A percentile compares a stretch with the other conserved stretches of the same genome.
These are phyloP conservation scores for Hibiscus trionum DNA, from an alignment of 345 rosid species.

Conservation along the genomic window DNA sequence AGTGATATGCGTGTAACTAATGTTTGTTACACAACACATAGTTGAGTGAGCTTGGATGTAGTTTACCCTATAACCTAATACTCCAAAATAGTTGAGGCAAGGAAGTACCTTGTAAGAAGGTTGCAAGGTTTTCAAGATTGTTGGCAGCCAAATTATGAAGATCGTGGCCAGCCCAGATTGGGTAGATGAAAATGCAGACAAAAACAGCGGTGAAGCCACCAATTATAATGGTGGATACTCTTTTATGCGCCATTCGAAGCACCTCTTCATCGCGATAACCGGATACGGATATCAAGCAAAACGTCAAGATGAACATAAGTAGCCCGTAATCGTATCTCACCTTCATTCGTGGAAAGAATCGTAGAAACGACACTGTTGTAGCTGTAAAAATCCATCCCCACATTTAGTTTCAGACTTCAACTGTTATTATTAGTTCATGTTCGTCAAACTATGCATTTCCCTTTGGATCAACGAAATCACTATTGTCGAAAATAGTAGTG, in stretches of 20 bases:
- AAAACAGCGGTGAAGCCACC: slow-evolving; percentile 44
- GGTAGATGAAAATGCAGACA: slow-evolving; percentile 44
- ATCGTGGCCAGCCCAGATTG: slow-evolving; percentile 69
- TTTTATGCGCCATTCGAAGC: slow-evolving; percentile 39
- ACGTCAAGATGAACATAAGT: slow-evolving; percentile 66
- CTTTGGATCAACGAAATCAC: too few relatives aligned
- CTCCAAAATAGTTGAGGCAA: background rate
- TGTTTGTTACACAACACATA: too few relatives aligned
- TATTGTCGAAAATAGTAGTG: too few relatives aligned
- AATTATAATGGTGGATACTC: slow-evolving; percentile 57
- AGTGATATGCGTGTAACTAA: too few relatives aligned
- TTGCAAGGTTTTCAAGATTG: slow-evolving; percentile 48
- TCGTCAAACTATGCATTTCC: too few relatives aligned
- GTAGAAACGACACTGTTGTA: slow-evolving; percentile 44
- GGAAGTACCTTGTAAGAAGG: slow-evolving; percentile 48
- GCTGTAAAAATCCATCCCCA: slow-evolving; percentile 32
- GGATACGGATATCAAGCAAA: slow-evolving; percentile 60
- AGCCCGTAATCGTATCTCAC: slow-evolving; percentile 83
- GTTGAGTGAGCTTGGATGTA: too few relatives aligned
- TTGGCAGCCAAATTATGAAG: slow-evolving; percentile 44
- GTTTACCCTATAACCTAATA: too few relatives aligned
- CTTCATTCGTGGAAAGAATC: slow-evolving; percentile 70
- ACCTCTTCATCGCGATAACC: slow-evolving; percentile 54
- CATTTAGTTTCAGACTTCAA: background rate
- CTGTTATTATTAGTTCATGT: background rate